Evolutionary conservation across 2,329 filamentous ascomycete genomes (phyloP), one percentile per base, ranked within the genome.

Genomic region (Exophiala bonariae): DNA sequence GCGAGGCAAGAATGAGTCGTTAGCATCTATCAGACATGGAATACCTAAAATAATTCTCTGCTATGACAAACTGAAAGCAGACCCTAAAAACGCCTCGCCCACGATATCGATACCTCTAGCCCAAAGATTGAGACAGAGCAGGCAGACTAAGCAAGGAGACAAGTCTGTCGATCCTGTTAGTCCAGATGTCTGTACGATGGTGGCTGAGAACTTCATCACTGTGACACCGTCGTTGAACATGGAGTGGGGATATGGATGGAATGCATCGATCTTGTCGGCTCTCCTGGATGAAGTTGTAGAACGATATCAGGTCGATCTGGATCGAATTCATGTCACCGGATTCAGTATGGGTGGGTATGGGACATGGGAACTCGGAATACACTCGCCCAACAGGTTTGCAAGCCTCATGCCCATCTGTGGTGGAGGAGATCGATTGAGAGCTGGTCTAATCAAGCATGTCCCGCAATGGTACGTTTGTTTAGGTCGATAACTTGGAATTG

Each of bases 311-410:
- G 38, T 54, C n/a, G 51, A 54, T 35, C 16, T 41, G 1, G 48
- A 54, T 34, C 34, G 41, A 18, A 48, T 51, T n/a, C 48, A 54
- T 28, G 44, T 54, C 31, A 51, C 48, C 28, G 48, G 51, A 4
- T 54, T 54, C 41, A 54, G 51, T 32, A 51, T 51, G 51, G 51
- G 48, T 18, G 51, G 51, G 4, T 54, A 54, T 13, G 51, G 51
- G 16, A 49, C 44, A 3, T 54, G 51, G 51, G 48, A 51, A 30
- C 37, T 54, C 18, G 51, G 39, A 2, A 16, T 47, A 30, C 38
- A 54, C 19, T 46, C 47, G n/a, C 51, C 51, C 1, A 34, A 44
- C 35, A 44, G 48, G 16, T 54, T 54, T 30, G 48, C 51, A 13
- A 54, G 40, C 3, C 30, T 54, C 14, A 43, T 45, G 41, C 51